Conservation (phyloP, 768 basidiomycete species). For the Mrakia gelida region DNA sequence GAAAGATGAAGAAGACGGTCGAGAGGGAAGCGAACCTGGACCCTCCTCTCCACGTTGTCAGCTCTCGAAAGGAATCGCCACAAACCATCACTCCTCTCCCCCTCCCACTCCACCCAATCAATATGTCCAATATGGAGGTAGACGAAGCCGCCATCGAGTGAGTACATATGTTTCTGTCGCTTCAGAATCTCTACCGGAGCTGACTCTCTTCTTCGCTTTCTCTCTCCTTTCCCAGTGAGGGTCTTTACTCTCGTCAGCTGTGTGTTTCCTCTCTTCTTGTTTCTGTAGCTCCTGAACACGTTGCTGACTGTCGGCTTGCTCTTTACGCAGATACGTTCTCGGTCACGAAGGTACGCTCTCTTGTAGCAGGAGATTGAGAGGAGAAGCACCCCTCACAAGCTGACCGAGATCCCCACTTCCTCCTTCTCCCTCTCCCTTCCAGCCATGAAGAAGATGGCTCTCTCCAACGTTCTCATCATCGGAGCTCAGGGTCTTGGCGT, state of each 20-base stretch:
- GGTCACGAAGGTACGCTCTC: slow-evolving; percentile 78
- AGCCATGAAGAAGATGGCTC: slow-evolving; percentile 99
- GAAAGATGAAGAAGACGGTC: no score
- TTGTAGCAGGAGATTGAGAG: neutral
- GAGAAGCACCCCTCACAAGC: neutral
- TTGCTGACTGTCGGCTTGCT: no score
- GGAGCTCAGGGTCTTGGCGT: slow-evolving; percentile 88
- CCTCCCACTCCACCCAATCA: neutral
- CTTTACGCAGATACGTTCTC: slow-evolving; percentile 89
- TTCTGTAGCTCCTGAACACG: no score
- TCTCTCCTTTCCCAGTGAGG: slow-evolving; percentile 51
- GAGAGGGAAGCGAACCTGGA: neutral
- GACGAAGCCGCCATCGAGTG: slow-evolving; percentile 31
- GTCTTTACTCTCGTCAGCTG: slow-evolving; percentile 89
- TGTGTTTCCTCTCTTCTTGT: slow-evolving; percentile 52
- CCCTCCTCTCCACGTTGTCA: neutral
- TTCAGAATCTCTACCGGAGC: neutral
- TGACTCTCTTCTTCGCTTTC: neutral
- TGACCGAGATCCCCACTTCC: neutral
- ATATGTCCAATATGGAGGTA: slow-evolving; percentile 29
- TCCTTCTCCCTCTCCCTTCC: neutral
- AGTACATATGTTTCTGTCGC: neutral
- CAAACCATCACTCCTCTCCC: neutral
- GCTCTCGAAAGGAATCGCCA: neutral
- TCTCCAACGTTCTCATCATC: slow-evolving; percentile 88